phyloP scores from a whole-genome alignment of 805 yeast genomes.

The Metschnikowia similis region DNA sequence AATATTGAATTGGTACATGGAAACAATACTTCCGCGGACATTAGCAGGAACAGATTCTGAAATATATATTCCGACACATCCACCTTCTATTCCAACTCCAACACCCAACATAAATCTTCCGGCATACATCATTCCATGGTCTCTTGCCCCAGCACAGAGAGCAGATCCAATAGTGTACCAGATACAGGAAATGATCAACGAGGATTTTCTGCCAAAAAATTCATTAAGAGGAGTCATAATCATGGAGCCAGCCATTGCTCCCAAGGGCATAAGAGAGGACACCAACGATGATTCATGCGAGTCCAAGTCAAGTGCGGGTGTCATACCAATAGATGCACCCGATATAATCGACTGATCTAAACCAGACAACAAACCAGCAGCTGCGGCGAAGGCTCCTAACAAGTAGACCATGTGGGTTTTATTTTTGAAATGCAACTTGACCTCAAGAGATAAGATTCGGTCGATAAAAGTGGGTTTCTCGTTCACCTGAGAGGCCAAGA shows the following conservation, averaged over 20 bases:
- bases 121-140: constrained; percentile 43
- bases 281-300: constrained; percentile 48
- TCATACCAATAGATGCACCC: constrained; percentile 57
- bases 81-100: constrained; percentile 66
- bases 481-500: constrained; percentile 26
- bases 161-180: constrained; percentile 60
- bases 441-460: constrained; percentile 33
- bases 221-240: constrained; percentile 57
- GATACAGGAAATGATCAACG: constrained; percentile 54
- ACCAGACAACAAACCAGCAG: constrained; percentile 64
- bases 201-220: constrained; percentile 49
- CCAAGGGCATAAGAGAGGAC: constrained; percentile 62
- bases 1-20: constrained; percentile 59
- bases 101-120: constrained; percentile 55
- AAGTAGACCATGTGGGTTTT: constrained; percentile 39
- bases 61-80: constrained; percentile 58
- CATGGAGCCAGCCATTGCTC: constrained; percentile 62
- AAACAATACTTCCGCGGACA: constrained; percentile 58
- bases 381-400: constrained; percentile 55
- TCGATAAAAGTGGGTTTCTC: constrained; percentile 32
- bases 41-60: constrained; percentile 57
- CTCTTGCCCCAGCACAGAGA: constrained; percentile 43
- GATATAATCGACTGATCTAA: constrained; percentile 64
- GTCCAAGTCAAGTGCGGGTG: constrained; percentile 35
- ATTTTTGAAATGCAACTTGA: constrained; percentile 40